Evolutionary conservation across 75 land plant genomes (phyloP).

Genomic region (Selaginella tamariscina): DNA sequence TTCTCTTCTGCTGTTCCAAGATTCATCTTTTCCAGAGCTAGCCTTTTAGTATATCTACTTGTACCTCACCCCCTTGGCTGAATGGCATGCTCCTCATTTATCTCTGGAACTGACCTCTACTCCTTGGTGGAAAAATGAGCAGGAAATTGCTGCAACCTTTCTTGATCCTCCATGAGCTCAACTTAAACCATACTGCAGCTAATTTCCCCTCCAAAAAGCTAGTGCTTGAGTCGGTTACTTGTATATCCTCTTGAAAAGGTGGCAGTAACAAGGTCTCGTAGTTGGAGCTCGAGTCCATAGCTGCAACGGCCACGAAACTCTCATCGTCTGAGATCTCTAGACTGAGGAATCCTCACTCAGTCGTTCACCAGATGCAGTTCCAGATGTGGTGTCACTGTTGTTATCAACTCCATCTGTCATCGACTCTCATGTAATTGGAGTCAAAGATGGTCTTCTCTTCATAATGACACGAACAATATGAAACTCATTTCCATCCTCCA

Average conservation of each 20-base stretch:
- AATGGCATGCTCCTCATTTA: not conserved
- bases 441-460: not conserved
- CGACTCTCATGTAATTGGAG: not conserved
- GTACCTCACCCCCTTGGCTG: not conserved
- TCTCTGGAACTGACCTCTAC: not conserved
- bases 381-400: not conserved
- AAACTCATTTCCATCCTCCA: not conserved
- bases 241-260: not conserved
- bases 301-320: not conserved
- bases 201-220: not conserved
- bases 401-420: not conserved
- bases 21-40: not conserved
- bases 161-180: not conserved
- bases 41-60: not conserved
- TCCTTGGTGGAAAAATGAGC: not conserved
- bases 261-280: not conserved
- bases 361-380: not conserved
- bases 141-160: not conserved
- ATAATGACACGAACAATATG: not conserved
- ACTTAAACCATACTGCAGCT: not conserved
- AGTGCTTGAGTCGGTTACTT: not conserved
- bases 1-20: not conserved
- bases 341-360: not conserved
- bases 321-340: not conserved
- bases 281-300: not conserved